Evolutionary conservation across 805 yeast species (phyloP), one percentile per base, ranked within the genome.

Genomic region (Grigorovia transvaalensis): DNA sequence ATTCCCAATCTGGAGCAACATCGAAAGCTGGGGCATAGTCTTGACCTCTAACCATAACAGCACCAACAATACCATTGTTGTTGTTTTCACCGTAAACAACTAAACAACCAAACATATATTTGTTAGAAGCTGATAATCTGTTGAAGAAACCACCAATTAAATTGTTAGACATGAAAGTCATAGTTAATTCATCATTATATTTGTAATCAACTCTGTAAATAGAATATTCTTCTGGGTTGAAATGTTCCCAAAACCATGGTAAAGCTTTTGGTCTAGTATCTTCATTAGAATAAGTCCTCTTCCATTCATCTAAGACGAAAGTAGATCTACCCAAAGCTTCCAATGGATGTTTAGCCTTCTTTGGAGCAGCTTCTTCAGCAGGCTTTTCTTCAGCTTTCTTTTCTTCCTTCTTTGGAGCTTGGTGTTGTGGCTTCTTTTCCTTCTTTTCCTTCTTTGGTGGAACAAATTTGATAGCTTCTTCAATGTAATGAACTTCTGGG

Each of bases 71-170:
- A 78, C 97, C 98, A 76, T 91, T 91, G 84, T 84, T 78, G 85
- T 89, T 91, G 89, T 89, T 88, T 79, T 87, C 97, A 74, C 99
- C 99, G 78, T 86, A 91, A 62, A 91, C 97, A 65, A 90, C 95
- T 74, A 85, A 72, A 68, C 82, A 77, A 68, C 98, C 99, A 71
- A 91, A 91, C 80, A 93, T 71, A 82, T 82, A 91, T 77, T 90
- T 90, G 76, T 86, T 78, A 58, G 98, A 91, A 59, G 82, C 98
- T 55, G 82, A 70, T 67, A 91, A 80, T 79, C 99, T 87, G 86
- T 82, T 83, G 84, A 91, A 87, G 85, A 91, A 91, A 70, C 98
- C 98, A 70, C 97, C 97, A 68, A 91, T 78, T 73, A 88, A 81
- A 84, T 91, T 91, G 85, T 89, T 89, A 64, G 98, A 88, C 98